These are phyloP conservation scores for Iris pallida DNA, from an alignment of 116 monocot species.

Conservation along the genomic window DNA sequence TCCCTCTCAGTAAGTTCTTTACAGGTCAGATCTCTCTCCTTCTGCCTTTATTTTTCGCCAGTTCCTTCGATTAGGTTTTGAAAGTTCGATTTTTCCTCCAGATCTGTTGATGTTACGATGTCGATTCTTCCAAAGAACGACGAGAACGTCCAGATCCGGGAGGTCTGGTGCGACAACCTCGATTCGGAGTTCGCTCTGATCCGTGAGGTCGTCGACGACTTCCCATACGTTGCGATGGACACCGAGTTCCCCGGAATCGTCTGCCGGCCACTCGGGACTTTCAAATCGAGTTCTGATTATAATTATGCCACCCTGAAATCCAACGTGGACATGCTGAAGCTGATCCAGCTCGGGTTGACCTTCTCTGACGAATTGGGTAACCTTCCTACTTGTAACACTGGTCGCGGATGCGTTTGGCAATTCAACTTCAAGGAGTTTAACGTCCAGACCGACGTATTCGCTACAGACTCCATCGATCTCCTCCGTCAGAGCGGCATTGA, in stretches of 20 bases:
- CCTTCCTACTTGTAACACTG: constrained; percentile 12
- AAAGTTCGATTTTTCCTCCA: background rate
- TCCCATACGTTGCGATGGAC: constrained; percentile 20
- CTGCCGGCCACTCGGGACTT: constrained; percentile 10
- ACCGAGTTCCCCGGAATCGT: constrained; percentile 23
- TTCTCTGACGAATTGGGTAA: constrained; percentile 14
- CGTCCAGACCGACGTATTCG: constrained; percentile 8
- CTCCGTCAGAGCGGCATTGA: constrained; percentile 13
- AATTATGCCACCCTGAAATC: constrained; percentile 11
- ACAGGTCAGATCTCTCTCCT: no score
- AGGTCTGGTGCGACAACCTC: constrained; percentile 17
- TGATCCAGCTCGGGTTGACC: constrained; percentile 21
- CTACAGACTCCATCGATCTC: constrained; percentile 13
- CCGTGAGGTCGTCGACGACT: constrained; percentile 17
- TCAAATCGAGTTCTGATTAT: constrained; percentile 12
- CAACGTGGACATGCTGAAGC: constrained; percentile 21
- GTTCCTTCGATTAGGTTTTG: no score
- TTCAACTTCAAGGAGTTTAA: constrained; percentile 19
- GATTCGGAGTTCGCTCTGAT: constrained; percentile 14
- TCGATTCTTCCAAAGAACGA: constrained; percentile 5
- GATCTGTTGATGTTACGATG: constrained; percentile 11
- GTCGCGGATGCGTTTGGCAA: constrained; percentile 18
- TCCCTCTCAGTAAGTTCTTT: no score
- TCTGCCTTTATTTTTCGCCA: no score
- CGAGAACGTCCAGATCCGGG: constrained; percentile 15